These are phyloP conservation scores for Plasmodium malariae DNA, from an alignment of 169 alveolate genomes.

Conservation along the genomic window DNA sequence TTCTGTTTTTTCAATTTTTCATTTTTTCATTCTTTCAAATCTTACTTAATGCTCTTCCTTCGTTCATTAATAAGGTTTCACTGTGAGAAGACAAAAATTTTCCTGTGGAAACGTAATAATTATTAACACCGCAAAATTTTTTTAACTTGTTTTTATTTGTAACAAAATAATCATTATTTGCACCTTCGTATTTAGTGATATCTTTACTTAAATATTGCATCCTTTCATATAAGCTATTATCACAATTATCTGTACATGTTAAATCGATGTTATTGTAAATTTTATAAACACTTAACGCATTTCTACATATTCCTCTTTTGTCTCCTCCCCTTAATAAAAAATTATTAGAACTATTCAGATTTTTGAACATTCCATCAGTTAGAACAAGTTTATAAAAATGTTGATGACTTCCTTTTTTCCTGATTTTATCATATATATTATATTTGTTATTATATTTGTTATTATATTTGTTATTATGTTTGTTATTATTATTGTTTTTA, in stretches of 20 bases:
- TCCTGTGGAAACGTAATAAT: neutral
- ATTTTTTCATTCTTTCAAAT: conserved; percentile 6
- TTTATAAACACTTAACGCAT: conserved; percentile 23
- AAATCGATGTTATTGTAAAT: conserved; percentile 12
- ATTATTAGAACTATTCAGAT: conserved; percentile 18
- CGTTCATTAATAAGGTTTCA: conserved; percentile 20
- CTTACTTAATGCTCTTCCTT: conserved; percentile 53
- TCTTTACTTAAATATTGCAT: conserved; percentile 18
- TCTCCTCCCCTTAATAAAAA: neutral
- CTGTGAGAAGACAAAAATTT: conserved; percentile 5
- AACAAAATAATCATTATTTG: neutral
- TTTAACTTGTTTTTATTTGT: conserved; percentile 2
- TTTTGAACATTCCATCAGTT: neutral
- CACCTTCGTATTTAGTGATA: neutral
- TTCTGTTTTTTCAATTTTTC: neutral
- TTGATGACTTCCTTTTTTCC: neutral
- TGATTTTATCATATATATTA: neutral
- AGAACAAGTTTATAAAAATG: neutral
- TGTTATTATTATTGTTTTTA: neutral
- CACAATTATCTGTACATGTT: neutral
- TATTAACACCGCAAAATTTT: conserved; percentile 1
- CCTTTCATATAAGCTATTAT: conserved; percentile 9
- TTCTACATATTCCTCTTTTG: conserved; percentile 18
- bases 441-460: neutral
- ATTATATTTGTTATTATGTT: neutral